Percentiles rank a stretch among this genome's conserved stretches.
Evolutionary conservation across 306 rosid species (phyloP).

Genomic region (Hylodesmum podocarpum): DNA sequence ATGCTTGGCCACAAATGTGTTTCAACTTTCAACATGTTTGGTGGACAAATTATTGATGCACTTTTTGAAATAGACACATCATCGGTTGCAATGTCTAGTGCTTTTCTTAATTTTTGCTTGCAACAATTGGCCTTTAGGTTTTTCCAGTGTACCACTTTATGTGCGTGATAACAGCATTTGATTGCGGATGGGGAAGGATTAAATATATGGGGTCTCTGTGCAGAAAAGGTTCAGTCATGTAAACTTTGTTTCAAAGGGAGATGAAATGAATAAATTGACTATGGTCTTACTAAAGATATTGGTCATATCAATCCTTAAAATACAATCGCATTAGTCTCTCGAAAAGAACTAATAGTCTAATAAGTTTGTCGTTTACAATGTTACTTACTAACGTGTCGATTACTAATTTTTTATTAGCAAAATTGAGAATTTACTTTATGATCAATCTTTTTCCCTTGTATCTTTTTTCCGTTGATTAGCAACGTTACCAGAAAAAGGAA

Average conservation of each 20-base stretch:
- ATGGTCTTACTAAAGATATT: background rate
- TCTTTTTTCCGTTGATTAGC: background rate
- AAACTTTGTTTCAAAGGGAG: slow-evolving; percentile 1
- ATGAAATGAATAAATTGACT: background rate
- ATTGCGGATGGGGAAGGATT: slow-evolving; percentile 39
- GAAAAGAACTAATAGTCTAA: background rate
- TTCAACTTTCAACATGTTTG: slow-evolving; percentile 16
- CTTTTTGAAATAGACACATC: slow-evolving; percentile 24
- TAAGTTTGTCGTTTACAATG: background rate
- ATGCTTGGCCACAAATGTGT: slow-evolving; percentile 14
- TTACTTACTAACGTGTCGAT: background rate
- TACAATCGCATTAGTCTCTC: background rate
- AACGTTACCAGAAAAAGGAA: background rate
- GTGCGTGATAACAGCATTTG: slow-evolving; percentile 54
- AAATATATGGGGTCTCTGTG: background rate
- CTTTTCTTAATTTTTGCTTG: slow-evolving; percentile 22
- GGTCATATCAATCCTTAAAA: background rate
- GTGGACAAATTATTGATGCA: slow-evolving; percentile 21
- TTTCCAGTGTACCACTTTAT: slow-evolving; percentile 26
- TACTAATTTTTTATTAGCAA: background rate
- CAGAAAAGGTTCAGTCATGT: slow-evolving; percentile 21
- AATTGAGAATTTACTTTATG: background rate
- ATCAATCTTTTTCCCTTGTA: background rate
- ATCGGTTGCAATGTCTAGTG: slow-evolving; percentile 5
- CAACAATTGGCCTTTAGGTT: slow-evolving; percentile 11